Base-by-base conservation (phyloP, 2,329 filamentous ascomycete species). In the Fusarium sp. region DNA sequence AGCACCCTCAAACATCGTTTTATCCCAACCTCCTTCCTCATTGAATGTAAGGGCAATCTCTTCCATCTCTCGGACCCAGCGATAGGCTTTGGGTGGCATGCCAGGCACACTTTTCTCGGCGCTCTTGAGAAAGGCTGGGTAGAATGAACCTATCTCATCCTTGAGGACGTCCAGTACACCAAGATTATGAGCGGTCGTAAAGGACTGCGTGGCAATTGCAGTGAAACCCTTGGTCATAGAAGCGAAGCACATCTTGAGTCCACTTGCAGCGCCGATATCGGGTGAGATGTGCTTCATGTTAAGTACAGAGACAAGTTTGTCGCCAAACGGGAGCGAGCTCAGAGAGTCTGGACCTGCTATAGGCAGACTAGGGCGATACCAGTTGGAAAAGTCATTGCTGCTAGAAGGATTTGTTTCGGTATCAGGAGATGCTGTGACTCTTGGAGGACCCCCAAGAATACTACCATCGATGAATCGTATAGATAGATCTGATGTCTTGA, bases 11-110 rank as follows among this genome's bases (percentile, higher is more conserved):
- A 92, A 92, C 24, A 90, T 76, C 23, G 81, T 78, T 12, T 76
- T 76, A 6, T 77, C 77, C 75, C 91, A 92, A 0, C 89, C 89
- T 1, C 88, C 90, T 53, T 90, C 88, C 40, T 86, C 84, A 8
- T 78, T 78, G 75, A 92, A 89, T 5, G 89, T 91, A 57, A 84
- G 80, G 6, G 85, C 86, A 73, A 94, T 93, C 81, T 94, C 88
- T 69, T 89, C 84, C 91, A 94, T 93, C 81, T 94, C 91, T 32
- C 83, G 81, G 0, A 92, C 88, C 91, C 91, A 94, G 12, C 91
- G 82, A 75, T 93, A 93, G 19, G 91, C 91, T 78, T 94, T 94
- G 9, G 88, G 87, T 23, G 90, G 83, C 85, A 93, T 91, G 15
- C 77, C 80, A 6, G 85, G 80, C 10, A 92, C 79, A 3, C 83